These are phyloP conservation scores for Arthrobotrys entomopaga DNA, from an alignment of 2,329 filamentous ascomycete species.

Conservation along the genomic window DNA sequence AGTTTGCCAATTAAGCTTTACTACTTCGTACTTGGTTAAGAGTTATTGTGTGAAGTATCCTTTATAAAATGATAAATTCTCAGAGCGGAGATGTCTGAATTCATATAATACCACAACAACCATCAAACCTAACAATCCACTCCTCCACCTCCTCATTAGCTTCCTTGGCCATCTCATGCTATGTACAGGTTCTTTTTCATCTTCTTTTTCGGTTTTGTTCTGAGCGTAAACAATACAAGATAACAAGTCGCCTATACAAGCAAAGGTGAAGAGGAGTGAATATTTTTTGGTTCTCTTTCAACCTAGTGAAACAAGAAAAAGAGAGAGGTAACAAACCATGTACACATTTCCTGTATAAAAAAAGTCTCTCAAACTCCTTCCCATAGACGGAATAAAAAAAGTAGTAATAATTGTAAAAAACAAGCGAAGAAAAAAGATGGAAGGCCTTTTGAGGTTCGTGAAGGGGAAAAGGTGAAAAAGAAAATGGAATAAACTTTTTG, in stretches of 20 bases:
- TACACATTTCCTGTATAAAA: slow-evolving; percentile 52
- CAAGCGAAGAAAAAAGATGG: slow-evolving; percentile 13
- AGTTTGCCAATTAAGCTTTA: no score
- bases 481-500: slow-evolving; percentile 57
- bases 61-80: slow-evolving; percentile 1
- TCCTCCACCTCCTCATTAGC: slow-evolving; percentile 15
- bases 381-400: slow-evolving; percentile 40
- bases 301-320: slow-evolving; percentile 57
- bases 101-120: slow-evolving; percentile 53
- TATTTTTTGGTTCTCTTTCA: slow-evolving; percentile 53
- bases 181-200: slow-evolving; percentile 53
- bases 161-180: neutral
- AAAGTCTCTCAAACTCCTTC: slow-evolving; percentile 56
- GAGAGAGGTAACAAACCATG: slow-evolving; percentile 58
- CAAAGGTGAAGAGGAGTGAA: slow-evolving; percentile 34
- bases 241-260: slow-evolving; percentile 44
- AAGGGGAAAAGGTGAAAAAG: slow-evolving; percentile 57
- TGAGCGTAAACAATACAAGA: slow-evolving; percentile 15
- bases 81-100: slow-evolving; percentile 56
- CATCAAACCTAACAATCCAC: slow-evolving; percentile 39
- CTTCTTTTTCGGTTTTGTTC: neutral
- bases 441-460: neutral
- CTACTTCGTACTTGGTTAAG: no score
- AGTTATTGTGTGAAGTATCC: no score
- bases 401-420: neutral